Percentiles rank a stretch among this genome's conserved stretches.
Conservation (phyloP, 768 basidiomycete species). For the Termitomyces sp. region DNA sequence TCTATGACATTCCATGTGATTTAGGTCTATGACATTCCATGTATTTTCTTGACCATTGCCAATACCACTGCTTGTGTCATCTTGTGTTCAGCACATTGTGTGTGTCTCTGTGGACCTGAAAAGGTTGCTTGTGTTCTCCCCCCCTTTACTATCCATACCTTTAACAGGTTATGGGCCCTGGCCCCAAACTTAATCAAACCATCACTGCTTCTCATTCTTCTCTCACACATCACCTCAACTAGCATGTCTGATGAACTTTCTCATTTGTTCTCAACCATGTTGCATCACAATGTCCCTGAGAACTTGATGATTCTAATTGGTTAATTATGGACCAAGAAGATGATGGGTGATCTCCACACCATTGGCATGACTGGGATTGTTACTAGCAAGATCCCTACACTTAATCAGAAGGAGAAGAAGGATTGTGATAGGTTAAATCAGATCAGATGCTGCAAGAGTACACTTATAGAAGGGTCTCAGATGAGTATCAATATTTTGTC, state of each 20-base stretch:
- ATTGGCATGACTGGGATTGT: too few species aligned
- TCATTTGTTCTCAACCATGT: not conserved
- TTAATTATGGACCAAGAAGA: too few species aligned
- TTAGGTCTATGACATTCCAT: not conserved
- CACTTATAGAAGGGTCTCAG: not conserved
- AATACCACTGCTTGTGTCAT: not conserved
- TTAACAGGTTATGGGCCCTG: not conserved
- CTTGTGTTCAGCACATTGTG: not conserved
- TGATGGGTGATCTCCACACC: too few species aligned
- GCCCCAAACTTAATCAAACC: not conserved
- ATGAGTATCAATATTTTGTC: conserved; percentile 8
- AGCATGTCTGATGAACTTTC: conserved; percentile 1
- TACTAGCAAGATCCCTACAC: not conserved
- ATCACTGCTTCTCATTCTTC: not conserved
- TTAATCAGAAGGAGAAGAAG: not conserved
- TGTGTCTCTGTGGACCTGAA: not conserved
- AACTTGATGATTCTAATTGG: not conserved
- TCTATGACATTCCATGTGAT: too few species aligned
- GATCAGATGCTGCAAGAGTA: not conserved
- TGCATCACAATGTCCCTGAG: not conserved
- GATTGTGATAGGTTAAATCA: not conserved
- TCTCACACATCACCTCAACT: not conserved
- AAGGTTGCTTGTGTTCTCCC: not conserved
- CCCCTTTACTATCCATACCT: not conserved
- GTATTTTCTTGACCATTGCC: not conserved